Percentiles rank a stretch among this genome's conserved stretches.
Evolutionary conservation across 257 asterid species (phyloP).

Genomic region (Nicotiana benthamiana): DNA sequence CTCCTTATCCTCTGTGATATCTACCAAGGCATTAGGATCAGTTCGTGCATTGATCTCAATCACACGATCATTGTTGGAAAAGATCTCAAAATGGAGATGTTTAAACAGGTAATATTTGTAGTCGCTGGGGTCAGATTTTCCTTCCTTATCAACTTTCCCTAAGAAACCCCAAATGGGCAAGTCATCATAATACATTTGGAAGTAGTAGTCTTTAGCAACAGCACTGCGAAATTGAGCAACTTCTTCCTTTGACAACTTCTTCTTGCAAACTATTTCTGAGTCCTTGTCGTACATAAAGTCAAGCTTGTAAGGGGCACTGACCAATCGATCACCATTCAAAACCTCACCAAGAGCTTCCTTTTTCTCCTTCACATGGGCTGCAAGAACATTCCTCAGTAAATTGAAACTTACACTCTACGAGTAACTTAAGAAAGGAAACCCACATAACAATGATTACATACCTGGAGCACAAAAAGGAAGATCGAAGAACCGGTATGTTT

Average conservation of each 20-base stretch:
- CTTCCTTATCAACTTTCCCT: conserved; percentile 20
- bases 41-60: conserved; percentile 20
- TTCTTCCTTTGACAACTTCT: conserved; percentile 12
- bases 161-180: conserved; percentile 21
- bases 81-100: conserved; percentile 19
- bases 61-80: conserved; percentile 15
- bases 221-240: conserved; percentile 15
- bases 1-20: conserved; percentile 25
- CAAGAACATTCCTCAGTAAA: not conserved
- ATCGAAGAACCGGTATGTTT: conserved; percentile 64
- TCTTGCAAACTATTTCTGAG: conserved; percentile 15
- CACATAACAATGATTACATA: conserved; percentile 8
- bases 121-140: conserved; percentile 18
- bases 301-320: conserved; percentile 20
- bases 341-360: conserved; percentile 20
- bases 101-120: conserved; percentile 16
- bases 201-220: conserved; percentile 18
- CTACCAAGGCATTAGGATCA: conserved; percentile 19
- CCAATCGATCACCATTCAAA: conserved; percentile 17
- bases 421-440: not conserved
- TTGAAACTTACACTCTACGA: not conserved
- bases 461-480: conserved; percentile 73
- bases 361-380: conserved; percentile 9
- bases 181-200: conserved; percentile 17
- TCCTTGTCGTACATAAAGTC: conserved; percentile 14